Percentiles rank a stretch among this genome's conserved stretches.
These are phyloP conservation scores for Suillus occidentalis DNA, from an alignment of 768 basidiomycete genomes.

Conservation along the genomic window DNA sequence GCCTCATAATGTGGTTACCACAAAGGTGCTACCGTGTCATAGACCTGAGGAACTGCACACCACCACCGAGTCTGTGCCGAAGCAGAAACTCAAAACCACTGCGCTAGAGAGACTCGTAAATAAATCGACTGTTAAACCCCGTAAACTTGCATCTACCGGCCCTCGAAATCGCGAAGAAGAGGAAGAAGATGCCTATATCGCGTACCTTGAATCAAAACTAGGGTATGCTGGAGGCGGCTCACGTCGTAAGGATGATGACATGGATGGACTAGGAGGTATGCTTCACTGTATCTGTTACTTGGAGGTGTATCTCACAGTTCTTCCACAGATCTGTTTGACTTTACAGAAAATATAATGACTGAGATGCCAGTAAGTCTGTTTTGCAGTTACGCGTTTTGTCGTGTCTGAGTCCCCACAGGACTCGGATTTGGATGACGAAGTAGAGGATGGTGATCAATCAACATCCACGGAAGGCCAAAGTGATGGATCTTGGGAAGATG, in stretches of 20 bases:
- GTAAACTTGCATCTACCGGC: slow-evolving; percentile 2
- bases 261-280: slow-evolving; percentile 86
- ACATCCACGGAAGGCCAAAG: neutral
- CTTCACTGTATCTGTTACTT: slow-evolving; percentile 4
- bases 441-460: neutral
- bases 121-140: slow-evolving; percentile 15
- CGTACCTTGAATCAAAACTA: slow-evolving; percentile 77
- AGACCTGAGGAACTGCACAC: neutral
- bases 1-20: too few relatives aligned
- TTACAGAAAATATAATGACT: slow-evolving; percentile 34
- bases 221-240: slow-evolving; percentile 47
- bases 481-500: slow-evolving; percentile 18
- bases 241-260: slow-evolving; percentile 50
- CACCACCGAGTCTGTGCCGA: neutral
- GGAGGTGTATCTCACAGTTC: slow-evolving; percentile 1
- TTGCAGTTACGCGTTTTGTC: neutral
- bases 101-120: slow-evolving; percentile 36
- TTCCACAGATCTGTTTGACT: slow-evolving; percentile 53
- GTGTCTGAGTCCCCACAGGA: neutral
- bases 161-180: slow-evolving; percentile 45
- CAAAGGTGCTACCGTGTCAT: neutral
- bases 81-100: slow-evolving; percentile 21
- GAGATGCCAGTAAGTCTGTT: neutral
- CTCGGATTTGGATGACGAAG: neutral
- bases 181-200: slow-evolving; percentile 85